Evolutionary conservation across 2,329 filamentous ascomycete species (phyloP).

Genomic region (Claviceps spartinae): DNA sequence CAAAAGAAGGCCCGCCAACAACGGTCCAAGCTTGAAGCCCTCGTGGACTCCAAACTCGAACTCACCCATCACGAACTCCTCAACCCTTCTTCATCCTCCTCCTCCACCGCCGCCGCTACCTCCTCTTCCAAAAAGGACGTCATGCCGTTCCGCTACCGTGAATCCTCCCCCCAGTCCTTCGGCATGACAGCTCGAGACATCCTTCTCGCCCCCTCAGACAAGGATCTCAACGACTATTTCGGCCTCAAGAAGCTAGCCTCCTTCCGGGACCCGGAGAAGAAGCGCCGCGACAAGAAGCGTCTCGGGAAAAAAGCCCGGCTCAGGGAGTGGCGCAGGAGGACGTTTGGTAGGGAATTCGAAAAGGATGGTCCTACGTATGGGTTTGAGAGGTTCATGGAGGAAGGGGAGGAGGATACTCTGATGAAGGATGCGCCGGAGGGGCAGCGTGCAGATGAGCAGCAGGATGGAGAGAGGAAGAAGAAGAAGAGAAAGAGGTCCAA

Average conservation of each 20-base stretch:
- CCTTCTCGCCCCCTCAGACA: constrained; percentile 72
- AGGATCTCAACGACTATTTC: constrained; percentile 75
- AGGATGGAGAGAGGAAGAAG: constrained; percentile 23
- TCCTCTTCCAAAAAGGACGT: constrained; percentile 25
- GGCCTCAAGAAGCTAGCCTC: constrained; percentile 90
- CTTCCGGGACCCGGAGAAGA: constrained; percentile 81
- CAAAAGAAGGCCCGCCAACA: constrained; percentile 69
- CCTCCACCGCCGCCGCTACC: constrained; percentile 6
- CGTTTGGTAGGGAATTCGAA: constrained; percentile 47
- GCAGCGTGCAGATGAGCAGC: constrained; percentile 1
- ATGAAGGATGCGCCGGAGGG: neutral
- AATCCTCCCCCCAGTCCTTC: constrained; percentile 81
- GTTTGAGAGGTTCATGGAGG: constrained; percentile 30
- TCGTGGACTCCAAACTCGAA: constrained; percentile 71
- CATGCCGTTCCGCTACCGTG: constrained; percentile 70
- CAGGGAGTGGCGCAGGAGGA: constrained; percentile 65
- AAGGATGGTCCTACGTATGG: constrained; percentile 42
- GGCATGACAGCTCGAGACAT: constrained; percentile 86
- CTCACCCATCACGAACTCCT: constrained; percentile 53
- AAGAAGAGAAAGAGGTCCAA: constrained; percentile 41
- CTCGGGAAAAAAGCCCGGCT: constrained; percentile 87
- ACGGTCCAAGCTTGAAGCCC: constrained; percentile 68
- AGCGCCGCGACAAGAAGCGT: constrained; percentile 74
- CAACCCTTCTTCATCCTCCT: constrained; percentile 13
- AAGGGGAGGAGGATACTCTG: constrained; percentile 8